Conservation (phyloP, 805 yeast genomes). For the Pichia membranifaciens region DNA sequence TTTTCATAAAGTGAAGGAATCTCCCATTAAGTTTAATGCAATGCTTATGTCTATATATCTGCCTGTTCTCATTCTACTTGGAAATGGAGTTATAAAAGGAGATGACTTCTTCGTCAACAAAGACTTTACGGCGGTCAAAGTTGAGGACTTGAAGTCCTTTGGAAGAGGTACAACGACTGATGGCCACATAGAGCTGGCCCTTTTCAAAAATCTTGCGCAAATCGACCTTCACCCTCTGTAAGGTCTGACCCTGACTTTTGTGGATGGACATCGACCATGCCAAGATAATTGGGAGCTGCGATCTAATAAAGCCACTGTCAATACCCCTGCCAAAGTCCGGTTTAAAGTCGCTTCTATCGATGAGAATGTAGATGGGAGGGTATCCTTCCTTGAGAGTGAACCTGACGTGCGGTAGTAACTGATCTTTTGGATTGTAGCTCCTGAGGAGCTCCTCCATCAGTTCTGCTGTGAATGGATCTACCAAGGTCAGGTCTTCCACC, state of each 20-base stretch:
- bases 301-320: constrained; percentile 33
- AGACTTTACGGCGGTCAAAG: constrained; percentile 53
- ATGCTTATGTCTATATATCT: no score
- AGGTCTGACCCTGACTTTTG: constrained; percentile 81
- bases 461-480: constrained; percentile 10
- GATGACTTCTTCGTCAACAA: constrained; percentile 54
- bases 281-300: constrained; percentile 62
- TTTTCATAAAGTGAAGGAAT: no score
- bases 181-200: constrained; percentile 83
- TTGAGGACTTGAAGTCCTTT: constrained; percentile 61
- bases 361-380: constrained; percentile 24
- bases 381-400: constrained; percentile 34
- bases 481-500: constrained; percentile 6
- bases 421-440: constrained; percentile 18
- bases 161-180: constrained; percentile 69
- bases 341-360: constrained; percentile 33
- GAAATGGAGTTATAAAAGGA: constrained; percentile 45
- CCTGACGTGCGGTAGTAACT: constrained; percentile 40
- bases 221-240: constrained; percentile 65
- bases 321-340: constrained; percentile 20
- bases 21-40: no score
- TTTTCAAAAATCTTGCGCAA: constrained; percentile 60
- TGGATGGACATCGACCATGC: constrained; percentile 86
- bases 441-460: constrained; percentile 20
- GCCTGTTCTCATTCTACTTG: background rate